These are phyloP conservation scores for Malassezia arunalokei DNA, from an alignment of 1,284 basidiomycete species.

Conservation along the genomic window DNA sequence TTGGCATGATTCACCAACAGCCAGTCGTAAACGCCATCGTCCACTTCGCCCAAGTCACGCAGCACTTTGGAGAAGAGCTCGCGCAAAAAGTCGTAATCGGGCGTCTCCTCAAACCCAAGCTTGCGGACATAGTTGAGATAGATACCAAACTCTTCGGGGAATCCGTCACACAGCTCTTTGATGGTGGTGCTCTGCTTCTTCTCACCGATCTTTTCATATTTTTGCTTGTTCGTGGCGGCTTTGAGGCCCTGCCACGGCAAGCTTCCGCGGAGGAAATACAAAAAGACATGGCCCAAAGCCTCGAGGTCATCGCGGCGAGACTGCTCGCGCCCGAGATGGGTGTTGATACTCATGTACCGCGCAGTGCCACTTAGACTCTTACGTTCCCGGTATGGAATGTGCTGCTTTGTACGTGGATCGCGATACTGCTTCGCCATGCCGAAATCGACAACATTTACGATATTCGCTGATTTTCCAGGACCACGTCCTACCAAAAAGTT, in stretches of 20 bases:
- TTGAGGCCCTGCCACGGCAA: slow-evolving; percentile 93
- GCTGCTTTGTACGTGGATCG: slow-evolving; percentile 90
- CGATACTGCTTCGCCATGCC: slow-evolving; percentile 97
- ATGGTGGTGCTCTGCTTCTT: slow-evolving; percentile 95
- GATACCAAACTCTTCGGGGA: slow-evolving; percentile 82
- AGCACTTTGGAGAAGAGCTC: slow-evolving; percentile 82
- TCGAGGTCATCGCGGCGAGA: slow-evolving; percentile 87
- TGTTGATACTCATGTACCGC: slow-evolving; percentile 95
- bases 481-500: slow-evolving; percentile 89
- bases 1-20: slow-evolving; percentile 76
- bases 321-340: slow-evolving; percentile 87
- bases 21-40: slow-evolving; percentile 84
- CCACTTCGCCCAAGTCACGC: slow-evolving; percentile 72
- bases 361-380: slow-evolving; percentile 81
- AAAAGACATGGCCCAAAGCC: slow-evolving; percentile 88
- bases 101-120: slow-evolving; percentile 81
- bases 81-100: slow-evolving; percentile 87
- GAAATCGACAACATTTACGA: slow-evolving; percentile 79
- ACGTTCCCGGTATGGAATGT: slow-evolving; percentile 89
- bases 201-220: slow-evolving; percentile 97
- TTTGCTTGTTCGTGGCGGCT: slow-evolving; percentile 93
- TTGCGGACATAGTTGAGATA: slow-evolving; percentile 79
- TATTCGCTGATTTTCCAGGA: slow-evolving; percentile 70
- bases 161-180: slow-evolving; percentile 82
- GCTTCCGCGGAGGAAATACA: slow-evolving; percentile 85